phyloP scores from a whole-genome alignment of 192 early-diverging fungal species.

The Backusella mclennaniae region DNA sequence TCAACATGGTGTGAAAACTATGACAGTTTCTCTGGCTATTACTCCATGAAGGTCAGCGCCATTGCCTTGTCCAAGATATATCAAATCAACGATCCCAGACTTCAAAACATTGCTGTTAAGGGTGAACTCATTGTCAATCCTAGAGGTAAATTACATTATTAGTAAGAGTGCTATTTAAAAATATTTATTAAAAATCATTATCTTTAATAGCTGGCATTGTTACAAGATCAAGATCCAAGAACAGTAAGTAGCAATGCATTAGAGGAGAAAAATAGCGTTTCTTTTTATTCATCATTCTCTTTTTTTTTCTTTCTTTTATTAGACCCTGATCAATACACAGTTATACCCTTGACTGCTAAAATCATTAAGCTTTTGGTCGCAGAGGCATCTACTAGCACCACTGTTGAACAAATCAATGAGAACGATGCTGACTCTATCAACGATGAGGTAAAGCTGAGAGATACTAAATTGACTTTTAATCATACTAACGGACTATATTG shows the following conservation, averaged over 20 bases:
- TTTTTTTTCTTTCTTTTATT: slow-evolving; percentile 12
- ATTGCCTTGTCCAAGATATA: slow-evolving; percentile 78
- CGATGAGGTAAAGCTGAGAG: slow-evolving; percentile 44
- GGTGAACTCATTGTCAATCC: slow-evolving; percentile 73
- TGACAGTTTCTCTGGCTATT: slow-evolving; percentile 78
- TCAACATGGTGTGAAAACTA: slow-evolving; percentile 83
- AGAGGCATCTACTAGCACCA: slow-evolving; percentile 72
- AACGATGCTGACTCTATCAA: slow-evolving; percentile 55
- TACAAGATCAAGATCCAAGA: slow-evolving; percentile 50
- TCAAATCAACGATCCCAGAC: slow-evolving; percentile 59
- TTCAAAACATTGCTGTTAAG: slow-evolving; percentile 67
- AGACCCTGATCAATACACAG: slow-evolving; percentile 80
- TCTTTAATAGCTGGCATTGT: slow-evolving; percentile 43
- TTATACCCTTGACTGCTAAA: slow-evolving; percentile 78
- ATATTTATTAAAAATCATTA: neutral
- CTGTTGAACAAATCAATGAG: slow-evolving; percentile 50
- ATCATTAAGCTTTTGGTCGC: slow-evolving; percentile 81
- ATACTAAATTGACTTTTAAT: neutral
- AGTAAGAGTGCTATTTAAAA: no score
- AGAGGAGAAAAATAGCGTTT: neutral
- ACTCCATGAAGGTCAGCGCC: slow-evolving; percentile 78
- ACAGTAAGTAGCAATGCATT: slow-evolving; percentile 32
- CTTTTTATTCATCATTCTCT: neutral
- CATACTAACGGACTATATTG: slow-evolving; percentile 2
- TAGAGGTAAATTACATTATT: slow-evolving; percentile 16